phyloP scores from a whole-genome alignment of 2,329 filamentous ascomycete genomes.

The Cryphonectria parasitica region DNA sequence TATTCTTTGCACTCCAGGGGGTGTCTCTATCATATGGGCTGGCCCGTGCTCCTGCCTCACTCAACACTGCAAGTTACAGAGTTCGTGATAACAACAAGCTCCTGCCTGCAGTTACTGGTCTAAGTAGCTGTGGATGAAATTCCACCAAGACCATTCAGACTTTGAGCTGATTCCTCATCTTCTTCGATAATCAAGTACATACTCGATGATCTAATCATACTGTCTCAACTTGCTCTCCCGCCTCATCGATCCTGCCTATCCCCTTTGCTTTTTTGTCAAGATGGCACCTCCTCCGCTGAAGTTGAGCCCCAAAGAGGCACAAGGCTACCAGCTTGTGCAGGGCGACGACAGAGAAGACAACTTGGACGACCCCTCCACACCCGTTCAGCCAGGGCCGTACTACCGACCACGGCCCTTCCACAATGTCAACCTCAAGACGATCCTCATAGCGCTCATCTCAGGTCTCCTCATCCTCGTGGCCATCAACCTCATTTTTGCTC shows the following conservation, averaged over 20 bases:
- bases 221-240: not conserved
- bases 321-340: constrained; percentile 30
- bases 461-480: constrained; percentile 32
- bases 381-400: constrained; percentile 19
- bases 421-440: constrained; percentile 27
- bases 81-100: not conserved
- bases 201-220: not conserved
- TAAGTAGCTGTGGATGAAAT: not conserved
- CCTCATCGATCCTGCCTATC: not conserved
- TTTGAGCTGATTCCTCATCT: not conserved
- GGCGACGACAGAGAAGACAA: constrained; percentile 22
- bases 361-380: constrained; percentile 21
- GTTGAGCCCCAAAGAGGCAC: constrained; percentile 25
- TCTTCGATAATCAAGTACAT: not conserved
- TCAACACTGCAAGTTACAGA: not conserved
- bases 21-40: not conserved
- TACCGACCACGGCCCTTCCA: constrained; percentile 24
- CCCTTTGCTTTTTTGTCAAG: not conserved
- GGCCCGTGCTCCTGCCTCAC: not conserved
- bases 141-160: not conserved
- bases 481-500: constrained; percentile 33
- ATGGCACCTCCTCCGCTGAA: constrained; percentile 27
- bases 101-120: not conserved
- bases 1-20: not conserved
- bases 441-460: constrained; percentile 32